Base-by-base conservation (phyloP, 805 yeast genomes). In the Candida gorgasii region DNA sequence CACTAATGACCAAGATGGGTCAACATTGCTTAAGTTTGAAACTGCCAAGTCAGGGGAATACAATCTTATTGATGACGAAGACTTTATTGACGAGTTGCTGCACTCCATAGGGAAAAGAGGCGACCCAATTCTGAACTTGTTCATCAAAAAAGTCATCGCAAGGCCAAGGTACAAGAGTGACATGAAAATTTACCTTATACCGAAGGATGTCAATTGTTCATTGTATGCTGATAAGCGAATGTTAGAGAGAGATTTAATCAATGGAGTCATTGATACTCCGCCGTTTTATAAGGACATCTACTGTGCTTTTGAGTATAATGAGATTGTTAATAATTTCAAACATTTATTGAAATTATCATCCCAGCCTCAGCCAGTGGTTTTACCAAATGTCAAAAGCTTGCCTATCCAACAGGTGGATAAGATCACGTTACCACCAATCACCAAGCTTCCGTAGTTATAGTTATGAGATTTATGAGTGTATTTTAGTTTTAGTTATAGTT, bases 141-240 rank as follows among this genome's bases (percentile, higher is more conserved):
- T 76, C 51, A 59, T 80, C 38, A 80, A 80, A 57, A 78, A 78
- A 45, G 65, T 74, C 17, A 73, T 79, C 24, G 84, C 84, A 11
- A 63, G 84, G 49, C 86, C 86, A 9, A 58, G 86, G 24, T 80
- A 80, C 57, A 80, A 80, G 53, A 67, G 78, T 4, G 78, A 76
- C 48, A 80, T 80, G 86, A 76, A 78, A 53, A 73, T 80, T n/a
- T 80, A 75, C 57, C 50, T 80, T 14, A 59, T 80, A 5, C 82
- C 83, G 3, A 59, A 69, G 18, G 51, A 56, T 12, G 44, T 54
- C 5, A 54, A 65, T 41, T 49, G 59, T 42, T 68, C 73, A 2
- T 47, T 78, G 15, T 78, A 78, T 47, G 67, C 75, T 30, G 78
- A 76, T 47, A 65, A 65, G 42, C 61, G 77, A 43, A 73, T 75